phyloP scores from a whole-genome alignment of 805 yeast species.

The Millerozyma acaciae region DNA sequence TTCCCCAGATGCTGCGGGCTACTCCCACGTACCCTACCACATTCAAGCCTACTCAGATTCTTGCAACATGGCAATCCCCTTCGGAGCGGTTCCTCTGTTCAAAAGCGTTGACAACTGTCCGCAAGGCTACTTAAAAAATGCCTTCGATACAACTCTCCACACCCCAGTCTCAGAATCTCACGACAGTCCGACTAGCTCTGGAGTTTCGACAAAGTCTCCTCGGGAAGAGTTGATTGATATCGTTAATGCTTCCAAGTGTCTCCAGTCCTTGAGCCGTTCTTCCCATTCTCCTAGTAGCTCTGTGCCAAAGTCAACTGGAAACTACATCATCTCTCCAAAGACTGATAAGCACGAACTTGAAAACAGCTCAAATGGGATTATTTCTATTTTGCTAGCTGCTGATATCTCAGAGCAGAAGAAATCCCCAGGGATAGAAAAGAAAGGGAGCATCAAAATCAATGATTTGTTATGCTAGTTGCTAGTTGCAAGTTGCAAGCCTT shows the following conservation, averaged over 20 bases:
- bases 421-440: constrained; percentile 5
- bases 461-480: constrained; percentile 24
- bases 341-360: neutral
- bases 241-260: constrained; percentile 34
- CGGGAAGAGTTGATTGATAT: constrained; percentile 23
- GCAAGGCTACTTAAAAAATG: too few relatives aligned
- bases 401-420: constrained; percentile 9
- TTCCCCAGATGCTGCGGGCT: too few relatives aligned
- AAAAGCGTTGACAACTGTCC: too few relatives aligned
- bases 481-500: too few relatives aligned
- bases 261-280: constrained; percentile 23
- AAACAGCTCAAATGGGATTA: constrained; percentile 18
- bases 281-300: constrained; percentile 10
- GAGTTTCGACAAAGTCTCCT: too few relatives aligned
- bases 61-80: too few relatives aligned
- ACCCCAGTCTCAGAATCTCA: too few relatives aligned
- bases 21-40: too few relatives aligned
- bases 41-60: too few relatives aligned
- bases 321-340: constrained; percentile 1
- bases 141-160: too few relatives aligned
- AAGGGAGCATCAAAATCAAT: constrained; percentile 25
- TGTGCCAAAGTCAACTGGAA: constrained; percentile 1
- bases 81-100: too few relatives aligned
- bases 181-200: too few relatives aligned
- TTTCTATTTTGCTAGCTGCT: constrained; percentile 31